Evolutionary conservation across 768 basidiomycete species (phyloP), one percentile per base, ranked within the genome.

Genomic region (Termitomyces heimii): DNA sequence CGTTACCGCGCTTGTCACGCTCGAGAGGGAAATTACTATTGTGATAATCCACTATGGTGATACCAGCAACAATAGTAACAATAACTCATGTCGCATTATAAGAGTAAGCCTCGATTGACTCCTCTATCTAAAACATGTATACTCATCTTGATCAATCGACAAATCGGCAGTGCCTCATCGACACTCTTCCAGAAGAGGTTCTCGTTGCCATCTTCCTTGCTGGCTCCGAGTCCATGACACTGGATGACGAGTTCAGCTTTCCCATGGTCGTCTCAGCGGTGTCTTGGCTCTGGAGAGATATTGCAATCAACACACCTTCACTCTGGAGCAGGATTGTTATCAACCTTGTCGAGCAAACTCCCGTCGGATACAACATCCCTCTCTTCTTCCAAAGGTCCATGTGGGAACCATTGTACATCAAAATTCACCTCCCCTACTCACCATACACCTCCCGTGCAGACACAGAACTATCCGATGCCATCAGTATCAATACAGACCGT

Each of bases 1-100:
- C 61, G 61, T 60, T 58, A 2, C 42, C 63, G 61, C 53, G 60
- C 59, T n/a, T 12, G 20, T 4, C 34, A 46, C 26, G 29, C n/a
- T n/a, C n/a, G n/a, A n/a, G n/a, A n/a, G n/a, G n/a, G n/a, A n/a
- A n/a, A n/a, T n/a, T n/a, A n/a, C n/a, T n/a, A n/a, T n/a, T n/a
- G n/a, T n/a, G n/a, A n/a, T n/a, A n/a, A n/a, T n/a, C n/a, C n/a
- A n/a, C n/a, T n/a, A n/a, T n/a, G n/a, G n/a, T n/a, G n/a, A n/a
- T n/a, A n/a, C n/a, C n/a, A n/a, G n/a, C n/a, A n/a, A n/a, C n/a
- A n/a, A n/a, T n/a, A n/a, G n/a, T n/a, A n/a, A n/a, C n/a, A n/a
- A n/a, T n/a, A n/a, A n/a, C n/a, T n/a, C n/a, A n/a, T n/a, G n/a
- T n/a, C n/a, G n/a, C n/a, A n/a, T n/a, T n/a, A n/a, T n/a, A n/a